Percentiles rank a stretch among this genome's conserved stretches.
Conservation (phyloP, 352 stramenopile genomes). For the Saprolegnia diclina region DNA sequence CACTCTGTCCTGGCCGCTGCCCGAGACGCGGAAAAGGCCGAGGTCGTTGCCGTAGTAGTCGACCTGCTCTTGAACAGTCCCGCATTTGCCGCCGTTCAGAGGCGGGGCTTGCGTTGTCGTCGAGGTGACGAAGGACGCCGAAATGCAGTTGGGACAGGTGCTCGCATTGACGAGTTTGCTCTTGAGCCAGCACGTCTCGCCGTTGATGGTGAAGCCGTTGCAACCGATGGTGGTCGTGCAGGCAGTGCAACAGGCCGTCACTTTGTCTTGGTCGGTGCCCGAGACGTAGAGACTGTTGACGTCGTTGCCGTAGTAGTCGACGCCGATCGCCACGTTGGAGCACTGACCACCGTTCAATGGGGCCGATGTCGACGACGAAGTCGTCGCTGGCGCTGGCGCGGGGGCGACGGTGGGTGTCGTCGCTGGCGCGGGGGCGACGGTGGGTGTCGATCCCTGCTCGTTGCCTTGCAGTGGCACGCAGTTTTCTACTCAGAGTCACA, state of each 20-base stretch:
- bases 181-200: conserved; percentile 7
- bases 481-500: conserved; percentile 2
- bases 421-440: not conserved
- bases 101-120: not conserved
- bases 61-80: not conserved
- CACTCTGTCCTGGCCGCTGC: not conserved
- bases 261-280: not conserved
- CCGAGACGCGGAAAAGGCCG: not conserved
- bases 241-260: not conserved
- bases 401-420: not conserved
- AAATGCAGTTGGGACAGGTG: too few relatives aligned
- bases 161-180: not conserved
- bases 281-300: not conserved
- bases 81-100: not conserved
- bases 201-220: not conserved
- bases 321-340: not conserved
- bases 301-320: not conserved
- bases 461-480: conserved; percentile 8
- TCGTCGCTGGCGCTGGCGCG: not conserved
- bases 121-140: too few relatives aligned
- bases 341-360: not conserved
- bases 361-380: too few relatives aligned
- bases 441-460: not conserved
- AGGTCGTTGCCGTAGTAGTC: not conserved
- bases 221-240: not conserved